Conservation (phyloP, 2,329 filamentous ascomycete genomes). For the Monascus ruber region DNA sequence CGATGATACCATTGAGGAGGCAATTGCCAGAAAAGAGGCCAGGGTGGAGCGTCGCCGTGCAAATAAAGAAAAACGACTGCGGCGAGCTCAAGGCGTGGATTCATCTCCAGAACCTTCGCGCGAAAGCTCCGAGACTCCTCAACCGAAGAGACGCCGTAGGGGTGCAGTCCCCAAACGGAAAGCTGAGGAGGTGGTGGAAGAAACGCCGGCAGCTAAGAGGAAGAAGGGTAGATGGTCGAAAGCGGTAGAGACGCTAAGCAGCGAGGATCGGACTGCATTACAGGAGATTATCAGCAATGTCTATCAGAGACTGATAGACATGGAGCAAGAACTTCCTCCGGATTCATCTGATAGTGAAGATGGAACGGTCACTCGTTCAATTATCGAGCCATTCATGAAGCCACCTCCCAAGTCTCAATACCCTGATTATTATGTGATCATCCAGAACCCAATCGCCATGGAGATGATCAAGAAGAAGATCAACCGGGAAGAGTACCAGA, state of each 20-base stretch:
- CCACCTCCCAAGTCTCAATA: conserved; percentile 81
- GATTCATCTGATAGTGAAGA: conserved; percentile 43
- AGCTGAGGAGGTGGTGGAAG: conserved; percentile 63
- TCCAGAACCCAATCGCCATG: conserved; percentile 88
- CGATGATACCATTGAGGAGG: conserved; percentile 86
- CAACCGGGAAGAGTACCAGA: conserved; percentile 87
- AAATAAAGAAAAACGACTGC: conserved; percentile 58
- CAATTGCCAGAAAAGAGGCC: conserved; percentile 79
- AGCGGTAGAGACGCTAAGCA: conserved; percentile 52
- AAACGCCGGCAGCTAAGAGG: conserved; percentile 64
- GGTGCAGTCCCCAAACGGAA: conserved; percentile 76
- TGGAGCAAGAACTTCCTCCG: conserved; percentile 61
- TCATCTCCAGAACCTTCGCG: conserved; percentile 69
- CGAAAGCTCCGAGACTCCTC: conserved; percentile 71
- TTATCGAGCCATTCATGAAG: conserved; percentile 91
- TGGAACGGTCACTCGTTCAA: conserved; percentile 54
- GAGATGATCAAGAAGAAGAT: conserved; percentile 90
- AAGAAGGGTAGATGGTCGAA: conserved; percentile 65
- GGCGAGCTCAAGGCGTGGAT: conserved; percentile 38
- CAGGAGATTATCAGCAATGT: conserved; percentile 68
- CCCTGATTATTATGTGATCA: conserved; percentile 90
- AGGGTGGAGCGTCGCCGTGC: conserved; percentile 66
- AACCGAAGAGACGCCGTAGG: conserved; percentile 70
- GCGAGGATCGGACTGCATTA: conserved; percentile 61
- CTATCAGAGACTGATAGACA: conserved; percentile 67